Base-by-base conservation (phyloP, 192 early-diverging fungal genomes). In the Coemansia sp. region DNA sequence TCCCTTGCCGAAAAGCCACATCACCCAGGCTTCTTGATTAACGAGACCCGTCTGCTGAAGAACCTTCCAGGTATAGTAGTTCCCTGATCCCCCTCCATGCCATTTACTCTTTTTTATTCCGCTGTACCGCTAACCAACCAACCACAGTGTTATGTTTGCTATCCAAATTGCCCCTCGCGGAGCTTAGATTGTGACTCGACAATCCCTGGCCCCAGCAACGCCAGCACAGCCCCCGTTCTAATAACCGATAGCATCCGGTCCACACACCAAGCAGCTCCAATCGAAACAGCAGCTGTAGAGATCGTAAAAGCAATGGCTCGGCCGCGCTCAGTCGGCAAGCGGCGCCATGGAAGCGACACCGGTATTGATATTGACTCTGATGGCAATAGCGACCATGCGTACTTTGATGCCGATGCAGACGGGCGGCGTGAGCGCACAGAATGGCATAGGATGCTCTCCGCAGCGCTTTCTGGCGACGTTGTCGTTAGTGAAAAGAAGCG, bases 391-490 rank as follows among this genome's bases (percentile, higher is more conserved):
- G 45, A 29, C 32, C 9, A 22, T 23, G 48, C 52, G 4, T 25
- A n/a, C n/a, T 43, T 62, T 25, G 64, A 62, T 15, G 76, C 79
- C 6, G 58, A 63, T 48, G 71, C 67, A 8, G 83, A 85, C 57
- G 83, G 82, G 49, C 66, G 72, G 43, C 81, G 81, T 23, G 93
- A 95, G 67, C 87, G 93, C 43, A 70, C 85, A 13, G 90, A 93
- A 65, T 95, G 93, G 93, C 93, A 92, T 46, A 85, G 87, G 45
- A 92, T 95, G 90, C 78, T 95, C 4, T 82, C 88, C 32, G 89
- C 90, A 14, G 93, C 92, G 13, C 70, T 95, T 25, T 86, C 80
- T 9, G 91, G 93, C 32, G 91, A 95, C 49, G 89, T 93, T 19
- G 90, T 95, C 10, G 90, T 89, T 52, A 88, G 87, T 29, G 93